Evolutionary conservation across 148 eudicot species (phyloP).

Genomic region (Talinum fruticosum): DNA sequence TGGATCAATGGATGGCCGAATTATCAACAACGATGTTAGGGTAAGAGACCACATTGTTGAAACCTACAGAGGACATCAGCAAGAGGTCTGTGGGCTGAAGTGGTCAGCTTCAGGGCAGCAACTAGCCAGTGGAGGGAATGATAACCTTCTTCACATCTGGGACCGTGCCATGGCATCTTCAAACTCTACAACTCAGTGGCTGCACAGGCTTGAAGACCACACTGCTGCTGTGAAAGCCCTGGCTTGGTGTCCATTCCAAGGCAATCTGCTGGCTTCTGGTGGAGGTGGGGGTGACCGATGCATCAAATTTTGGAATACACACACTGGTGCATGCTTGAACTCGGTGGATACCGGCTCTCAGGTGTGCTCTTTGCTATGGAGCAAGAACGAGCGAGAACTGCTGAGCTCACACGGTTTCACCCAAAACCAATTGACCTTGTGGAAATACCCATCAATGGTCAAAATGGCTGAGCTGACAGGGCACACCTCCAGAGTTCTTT

Average conservation of each 20-base stretch:
- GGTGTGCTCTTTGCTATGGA: constrained; percentile 87
- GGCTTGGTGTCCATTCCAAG: constrained; percentile 97
- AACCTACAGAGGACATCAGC: constrained; percentile 79
- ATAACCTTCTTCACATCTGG: constrained; percentile 89
- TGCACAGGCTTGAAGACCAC: constrained; percentile 89
- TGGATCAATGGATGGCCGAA: constrained; percentile 81
- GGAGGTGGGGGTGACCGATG: constrained; percentile 87
- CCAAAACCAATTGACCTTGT: constrained; percentile 85
- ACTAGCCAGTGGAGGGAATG: constrained; percentile 89
- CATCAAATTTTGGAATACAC: constrained; percentile 96
- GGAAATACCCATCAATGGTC: constrained; percentile 99
- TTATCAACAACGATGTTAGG: constrained; percentile 82
- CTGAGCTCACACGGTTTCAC: constrained; percentile 93
- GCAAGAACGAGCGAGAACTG: constrained; percentile 79
- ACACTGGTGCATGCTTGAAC: constrained; percentile 88
- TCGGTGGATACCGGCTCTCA: constrained; percentile 91
- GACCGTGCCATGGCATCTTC: constrained; percentile 72
- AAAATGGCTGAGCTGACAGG: constrained; percentile 90
- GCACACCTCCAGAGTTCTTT: constrained; percentile 89
- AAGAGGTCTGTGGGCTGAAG: constrained; percentile 85
- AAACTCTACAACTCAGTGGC: constrained; percentile 67
- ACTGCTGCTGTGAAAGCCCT: constrained; percentile 96
- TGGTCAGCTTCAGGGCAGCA: constrained; percentile 94
- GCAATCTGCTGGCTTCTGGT: constrained; percentile 82
- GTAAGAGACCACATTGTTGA: constrained; percentile 57